phyloP scores from a whole-genome alignment of 176 grass and related monocot genomes.

The Eragrostis nindensis region DNA sequence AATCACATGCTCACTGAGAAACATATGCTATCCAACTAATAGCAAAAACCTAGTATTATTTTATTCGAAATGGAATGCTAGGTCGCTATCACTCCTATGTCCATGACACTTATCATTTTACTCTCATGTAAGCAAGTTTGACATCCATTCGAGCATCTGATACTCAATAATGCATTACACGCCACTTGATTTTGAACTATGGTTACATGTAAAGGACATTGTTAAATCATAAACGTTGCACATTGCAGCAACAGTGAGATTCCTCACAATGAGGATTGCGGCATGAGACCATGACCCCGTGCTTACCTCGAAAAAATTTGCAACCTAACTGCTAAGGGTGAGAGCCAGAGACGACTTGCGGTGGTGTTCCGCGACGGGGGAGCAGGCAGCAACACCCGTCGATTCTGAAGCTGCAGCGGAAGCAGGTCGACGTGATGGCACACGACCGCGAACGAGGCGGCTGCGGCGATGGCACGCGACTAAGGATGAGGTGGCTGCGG shows the following conservation, averaged over 20 bases:
- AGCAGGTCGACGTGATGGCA: not conserved
- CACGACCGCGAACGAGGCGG: not conserved
- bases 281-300: not conserved
- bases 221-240: not conserved
- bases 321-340: not conserved
- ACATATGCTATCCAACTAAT: not conserved
- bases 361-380: not conserved
- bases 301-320: not conserved
- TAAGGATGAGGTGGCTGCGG: not conserved
- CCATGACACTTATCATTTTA: slow-evolving; percentile 9
- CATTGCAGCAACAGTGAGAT: not conserved
- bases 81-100: not conserved
- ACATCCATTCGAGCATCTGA: not conserved
- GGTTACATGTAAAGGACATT: not conserved
- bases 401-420: not conserved
- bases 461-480: not conserved
- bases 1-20: not conserved
- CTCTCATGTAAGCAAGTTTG: not conserved
- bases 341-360: not conserved
- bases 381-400: slow-evolving; percentile 4
- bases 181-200: not conserved
- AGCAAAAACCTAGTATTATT: not conserved
- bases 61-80: not conserved
- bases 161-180: slow-evolving; percentile 5
- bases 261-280: not conserved